These are phyloP conservation scores for Oxytropis ochrocephala DNA, from an alignment of 306 rosid genomes.

Conservation along the genomic window DNA sequence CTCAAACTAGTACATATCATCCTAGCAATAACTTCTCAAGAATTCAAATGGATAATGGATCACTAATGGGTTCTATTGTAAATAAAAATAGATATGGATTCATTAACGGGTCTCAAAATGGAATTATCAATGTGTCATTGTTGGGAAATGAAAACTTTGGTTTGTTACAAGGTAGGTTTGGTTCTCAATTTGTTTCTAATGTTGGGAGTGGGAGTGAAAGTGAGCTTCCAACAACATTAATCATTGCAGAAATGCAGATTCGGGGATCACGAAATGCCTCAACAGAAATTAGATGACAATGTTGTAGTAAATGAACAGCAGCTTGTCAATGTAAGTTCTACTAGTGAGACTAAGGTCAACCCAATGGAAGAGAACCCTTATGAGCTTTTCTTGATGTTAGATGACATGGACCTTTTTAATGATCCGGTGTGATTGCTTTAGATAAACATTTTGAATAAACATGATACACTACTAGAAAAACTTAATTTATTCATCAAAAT, in stretches of 20 bases:
- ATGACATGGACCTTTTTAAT: not conserved
- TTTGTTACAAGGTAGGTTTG: not conserved
- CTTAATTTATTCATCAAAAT: too few relatives aligned
- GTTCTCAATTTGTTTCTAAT: not conserved
- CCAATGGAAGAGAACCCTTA: not conserved
- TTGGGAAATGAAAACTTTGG: not conserved
- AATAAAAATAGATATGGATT: not conserved
- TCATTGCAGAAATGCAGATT: not conserved
- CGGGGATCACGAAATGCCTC: not conserved
- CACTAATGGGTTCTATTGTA: not conserved
- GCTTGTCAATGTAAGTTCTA: not conserved
- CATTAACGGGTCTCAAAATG: not conserved
- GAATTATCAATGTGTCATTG: not conserved
- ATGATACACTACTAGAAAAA: too few relatives aligned
- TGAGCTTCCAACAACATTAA: not conserved
- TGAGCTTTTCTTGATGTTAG: not conserved
- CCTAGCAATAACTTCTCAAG: not conserved
- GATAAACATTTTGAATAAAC: not conserved
- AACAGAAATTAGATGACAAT: not conserved
- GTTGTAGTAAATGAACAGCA: not conserved
- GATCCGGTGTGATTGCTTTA: not conserved
- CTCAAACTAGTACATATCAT: too few relatives aligned
- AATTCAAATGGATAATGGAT: slow-evolving; percentile 12
- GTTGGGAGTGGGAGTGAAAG: not conserved
- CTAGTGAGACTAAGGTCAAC: not conserved